phyloP scores from a whole-genome alignment of 768 basidiomycete species.

The Ramaria sp. region DNA sequence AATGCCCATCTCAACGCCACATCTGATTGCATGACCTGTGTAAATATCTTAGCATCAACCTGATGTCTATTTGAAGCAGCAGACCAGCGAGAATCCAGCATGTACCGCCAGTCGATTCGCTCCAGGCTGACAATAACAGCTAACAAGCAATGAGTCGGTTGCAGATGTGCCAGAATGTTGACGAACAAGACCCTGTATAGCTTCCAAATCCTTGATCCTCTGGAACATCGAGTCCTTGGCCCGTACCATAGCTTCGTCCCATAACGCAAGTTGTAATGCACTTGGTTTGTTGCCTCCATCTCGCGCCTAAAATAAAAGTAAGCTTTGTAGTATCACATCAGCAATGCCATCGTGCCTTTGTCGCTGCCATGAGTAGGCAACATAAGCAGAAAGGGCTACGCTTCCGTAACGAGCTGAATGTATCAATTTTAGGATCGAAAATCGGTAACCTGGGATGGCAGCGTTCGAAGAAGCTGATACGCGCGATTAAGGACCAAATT shows the following conservation, averaged over 20 bases:
- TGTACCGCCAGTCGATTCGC: constrained; percentile 8
- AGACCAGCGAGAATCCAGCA: constrained; percentile 7
- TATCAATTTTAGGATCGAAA: constrained; percentile 7
- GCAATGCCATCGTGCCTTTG: background rate
- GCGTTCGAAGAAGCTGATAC: constrained; percentile 1
- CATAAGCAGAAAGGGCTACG: constrained; percentile 3
- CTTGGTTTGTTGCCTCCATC: background rate
- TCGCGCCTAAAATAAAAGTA: background rate
- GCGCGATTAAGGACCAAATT: background rate
- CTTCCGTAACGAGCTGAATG: background rate
- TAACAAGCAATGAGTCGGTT: background rate
- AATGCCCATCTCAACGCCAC: constrained; percentile 6
- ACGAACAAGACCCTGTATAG: constrained; percentile 1
- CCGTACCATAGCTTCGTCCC: constrained; percentile 6
- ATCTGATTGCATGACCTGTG: background rate
- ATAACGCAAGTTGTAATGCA: constrained; percentile 1
- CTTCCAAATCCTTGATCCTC: constrained; percentile 6
- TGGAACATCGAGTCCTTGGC: constrained; percentile 4
- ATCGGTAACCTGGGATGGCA: constrained; percentile 4
- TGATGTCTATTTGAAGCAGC: no score
- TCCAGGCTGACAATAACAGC: constrained; percentile 6
- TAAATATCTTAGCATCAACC: background rate
- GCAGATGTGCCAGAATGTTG: background rate
- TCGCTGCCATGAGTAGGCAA: constrained; percentile 4
- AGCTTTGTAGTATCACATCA: background rate